Percentiles rank a stretch among this genome's conserved stretches.
Conservation (phyloP, 345 rosid genomes). For the Acer saccharum region DNA sequence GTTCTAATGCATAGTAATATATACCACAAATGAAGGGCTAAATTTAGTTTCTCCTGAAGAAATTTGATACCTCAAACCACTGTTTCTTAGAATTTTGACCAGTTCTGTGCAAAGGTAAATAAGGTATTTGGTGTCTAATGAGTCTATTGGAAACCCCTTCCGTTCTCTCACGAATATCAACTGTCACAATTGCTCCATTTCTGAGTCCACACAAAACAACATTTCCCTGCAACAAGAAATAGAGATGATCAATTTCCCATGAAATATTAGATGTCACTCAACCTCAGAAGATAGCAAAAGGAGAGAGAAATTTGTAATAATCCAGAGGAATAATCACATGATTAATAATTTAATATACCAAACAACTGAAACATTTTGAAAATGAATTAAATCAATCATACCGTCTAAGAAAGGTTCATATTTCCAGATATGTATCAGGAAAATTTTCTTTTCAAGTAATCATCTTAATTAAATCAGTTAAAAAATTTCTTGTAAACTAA, state of each 20-base stretch:
- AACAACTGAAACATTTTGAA: neutral
- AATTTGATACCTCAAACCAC: slow-evolving; percentile 65
- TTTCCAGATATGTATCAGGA: neutral
- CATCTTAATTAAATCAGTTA: neutral
- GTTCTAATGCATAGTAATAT: neutral
- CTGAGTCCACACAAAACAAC: slow-evolving; percentile 77
- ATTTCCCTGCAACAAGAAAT: slow-evolving; percentile 57
- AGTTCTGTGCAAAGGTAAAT: slow-evolving; percentile 33
- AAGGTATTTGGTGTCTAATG: slow-evolving; percentile 49
- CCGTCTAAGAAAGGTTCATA: neutral
- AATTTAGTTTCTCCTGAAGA: slow-evolving; percentile 1
- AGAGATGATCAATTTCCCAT: slow-evolving; percentile 12
- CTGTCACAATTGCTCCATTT: slow-evolving; percentile 82
- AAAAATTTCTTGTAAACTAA: too few relatives aligned
- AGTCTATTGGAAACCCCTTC: slow-evolving; percentile 37
- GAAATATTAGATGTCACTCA: neutral
- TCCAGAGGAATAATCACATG: neutral
- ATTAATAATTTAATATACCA: neutral
- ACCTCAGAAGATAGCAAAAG: neutral
- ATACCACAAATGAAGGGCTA: neutral
- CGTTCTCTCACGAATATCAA: slow-evolving; percentile 75
- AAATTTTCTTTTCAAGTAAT: neutral
- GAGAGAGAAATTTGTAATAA: neutral
- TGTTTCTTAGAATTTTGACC: slow-evolving; percentile 35
- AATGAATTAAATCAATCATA: neutral